Conservation (phyloP, 2,329 filamentous ascomycete species). For the Lithohypha guttulata region DNA sequence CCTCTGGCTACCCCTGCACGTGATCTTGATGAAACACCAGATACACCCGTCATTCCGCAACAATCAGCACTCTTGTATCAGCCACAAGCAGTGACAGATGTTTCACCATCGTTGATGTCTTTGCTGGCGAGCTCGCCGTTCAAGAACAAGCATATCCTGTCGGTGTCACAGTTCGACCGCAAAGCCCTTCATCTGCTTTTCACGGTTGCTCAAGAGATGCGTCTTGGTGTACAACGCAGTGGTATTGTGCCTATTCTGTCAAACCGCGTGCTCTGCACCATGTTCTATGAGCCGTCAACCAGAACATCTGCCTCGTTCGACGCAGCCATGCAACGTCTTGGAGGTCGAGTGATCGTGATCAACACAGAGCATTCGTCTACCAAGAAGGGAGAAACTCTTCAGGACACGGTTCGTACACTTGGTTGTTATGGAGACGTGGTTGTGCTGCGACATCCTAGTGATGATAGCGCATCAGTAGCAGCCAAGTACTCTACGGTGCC, state of each 20-base stretch:
- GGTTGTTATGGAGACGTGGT: constrained; percentile 91
- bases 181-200: constrained; percentile 87
- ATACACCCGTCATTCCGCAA: constrained; percentile 20
- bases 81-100: constrained; percentile 44
- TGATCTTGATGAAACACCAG: constrained; percentile 18
- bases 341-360: constrained; percentile 73
- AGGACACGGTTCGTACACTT: constrained; percentile 86
- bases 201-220: constrained; percentile 96
- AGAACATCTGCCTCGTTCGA: constrained; percentile 93
- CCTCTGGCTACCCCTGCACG: constrained; percentile 8
- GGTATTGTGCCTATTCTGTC: constrained; percentile 80
- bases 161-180: constrained; percentile 80
- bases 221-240: constrained; percentile 82
- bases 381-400: constrained; percentile 85
- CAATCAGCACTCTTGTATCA: constrained; percentile 33
- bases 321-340: constrained; percentile 94
- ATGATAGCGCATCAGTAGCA: constrained; percentile 67
- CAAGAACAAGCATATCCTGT: constrained; percentile 81
- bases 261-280: constrained; percentile 73
- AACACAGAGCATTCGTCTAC: constrained; percentile 77
- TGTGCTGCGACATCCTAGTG: constrained; percentile 86
- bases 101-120: constrained; percentile 50
- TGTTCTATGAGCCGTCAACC: constrained; percentile 98
- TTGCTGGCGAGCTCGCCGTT: constrained; percentile 73
- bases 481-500: constrained; percentile 81